Percentiles rank a stretch among this genome's conserved stretches.
phyloP scores from a whole-genome alignment of 441 rosid genomes.

The Gossypium davidsonii region DNA sequence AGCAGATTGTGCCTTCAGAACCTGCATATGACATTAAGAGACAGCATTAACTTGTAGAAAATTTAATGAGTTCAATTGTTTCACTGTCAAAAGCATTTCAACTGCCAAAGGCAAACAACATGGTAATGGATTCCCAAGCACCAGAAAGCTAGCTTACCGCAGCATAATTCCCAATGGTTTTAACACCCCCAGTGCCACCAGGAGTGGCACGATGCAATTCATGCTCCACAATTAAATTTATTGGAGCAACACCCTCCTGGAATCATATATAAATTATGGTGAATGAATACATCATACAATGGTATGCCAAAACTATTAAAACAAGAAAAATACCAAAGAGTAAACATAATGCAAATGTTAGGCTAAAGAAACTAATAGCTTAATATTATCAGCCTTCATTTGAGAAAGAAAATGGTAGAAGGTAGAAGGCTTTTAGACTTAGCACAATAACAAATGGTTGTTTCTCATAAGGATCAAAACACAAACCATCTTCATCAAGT shows the following conservation, averaged over 20 bases:
- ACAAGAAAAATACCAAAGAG: background rate
- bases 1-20: slow-evolving; percentile 80
- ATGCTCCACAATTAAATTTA: slow-evolving; percentile 50
- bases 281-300: background rate
- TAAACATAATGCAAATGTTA: background rate
- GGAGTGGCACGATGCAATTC: slow-evolving; percentile 73
- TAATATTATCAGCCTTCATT: background rate
- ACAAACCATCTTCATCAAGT: background rate
- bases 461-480: background rate
- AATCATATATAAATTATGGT: slow-evolving; percentile 16
- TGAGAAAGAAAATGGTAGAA: background rate
- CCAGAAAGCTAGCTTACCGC: slow-evolving; percentile 39
- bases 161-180: slow-evolving; percentile 69
- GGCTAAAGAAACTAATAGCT: background rate
- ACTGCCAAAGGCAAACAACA: background rate
- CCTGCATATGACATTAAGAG: slow-evolving; percentile 33
- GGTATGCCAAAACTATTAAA: slow-evolving; percentile 4
- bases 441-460: background rate
- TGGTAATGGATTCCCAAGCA: slow-evolving; percentile 1
- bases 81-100: background rate
- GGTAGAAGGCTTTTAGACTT: background rate
- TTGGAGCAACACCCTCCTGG: slow-evolving; percentile 70
- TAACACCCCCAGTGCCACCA: slow-evolving; percentile 77
- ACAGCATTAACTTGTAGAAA: background rate
- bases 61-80: background rate